These are phyloP conservation scores for Nephromyces sp. DNA, from an alignment of 169 alveolate species.

Conservation along the genomic window DNA sequence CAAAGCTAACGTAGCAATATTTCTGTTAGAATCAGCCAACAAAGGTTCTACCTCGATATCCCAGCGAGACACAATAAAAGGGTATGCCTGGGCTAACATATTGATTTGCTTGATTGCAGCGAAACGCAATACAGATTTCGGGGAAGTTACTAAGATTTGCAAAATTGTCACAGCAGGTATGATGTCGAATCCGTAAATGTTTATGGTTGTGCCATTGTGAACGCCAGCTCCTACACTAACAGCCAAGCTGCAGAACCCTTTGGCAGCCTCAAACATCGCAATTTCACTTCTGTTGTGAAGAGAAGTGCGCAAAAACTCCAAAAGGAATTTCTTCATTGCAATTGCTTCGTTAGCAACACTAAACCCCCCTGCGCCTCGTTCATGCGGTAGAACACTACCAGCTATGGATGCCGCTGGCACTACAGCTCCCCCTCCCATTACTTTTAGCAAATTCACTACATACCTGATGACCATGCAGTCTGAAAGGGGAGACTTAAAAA, in stretches of 20 bases:
- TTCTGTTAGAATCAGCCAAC: constrained; percentile 75
- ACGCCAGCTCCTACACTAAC: constrained; percentile 28
- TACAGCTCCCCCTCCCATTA: constrained; percentile 9
- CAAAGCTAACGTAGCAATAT: constrained; percentile 85
- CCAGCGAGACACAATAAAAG: constrained; percentile 53
- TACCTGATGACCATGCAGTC: constrained; percentile 50
- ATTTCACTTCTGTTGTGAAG: constrained; percentile 46
- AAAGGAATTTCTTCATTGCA: constrained; percentile 5
- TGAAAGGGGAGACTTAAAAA: constrained; percentile 53
- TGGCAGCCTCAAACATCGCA: constrained; percentile 45
- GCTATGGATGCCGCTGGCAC: neutral
- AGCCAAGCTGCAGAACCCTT: constrained; percentile 41
- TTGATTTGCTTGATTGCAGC: constrained; percentile 75
- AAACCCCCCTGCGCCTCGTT: constrained; percentile 1
- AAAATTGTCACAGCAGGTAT: constrained; percentile 31
- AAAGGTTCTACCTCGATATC: constrained; percentile 77
- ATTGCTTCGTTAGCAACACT: neutral
- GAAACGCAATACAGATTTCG: constrained; percentile 71
- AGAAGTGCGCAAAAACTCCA: constrained; percentile 33
- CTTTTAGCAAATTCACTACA: constrained; percentile 23
- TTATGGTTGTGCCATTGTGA: constrained; percentile 4
- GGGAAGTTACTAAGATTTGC: constrained; percentile 56
- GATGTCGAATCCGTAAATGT: neutral
- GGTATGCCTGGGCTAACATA: constrained; percentile 50
- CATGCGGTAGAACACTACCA: neutral